Evolutionary conservation across 495 filamentous ascomycete genomes (phyloP).

Genomic region (Bombardia bombarda): DNA sequence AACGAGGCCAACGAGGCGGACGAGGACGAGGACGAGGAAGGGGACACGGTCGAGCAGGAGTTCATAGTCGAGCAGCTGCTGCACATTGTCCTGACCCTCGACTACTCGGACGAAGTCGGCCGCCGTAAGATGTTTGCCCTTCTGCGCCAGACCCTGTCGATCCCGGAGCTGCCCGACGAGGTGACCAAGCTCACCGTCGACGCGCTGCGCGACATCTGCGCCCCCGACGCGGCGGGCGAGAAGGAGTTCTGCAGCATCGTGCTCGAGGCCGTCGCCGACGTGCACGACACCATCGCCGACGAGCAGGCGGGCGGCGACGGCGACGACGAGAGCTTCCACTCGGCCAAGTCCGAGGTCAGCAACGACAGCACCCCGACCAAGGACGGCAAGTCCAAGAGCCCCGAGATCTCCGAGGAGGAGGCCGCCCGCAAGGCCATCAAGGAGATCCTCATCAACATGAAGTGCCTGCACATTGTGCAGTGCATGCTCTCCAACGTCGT

Average conservation of each 20-base stretch:
- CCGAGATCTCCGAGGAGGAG: constrained; percentile 59
- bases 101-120: constrained; percentile 93
- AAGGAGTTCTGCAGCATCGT: constrained; percentile 90
- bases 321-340: constrained; percentile 85
- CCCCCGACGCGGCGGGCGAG: constrained; percentile 69
- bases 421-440: constrained; percentile 72
- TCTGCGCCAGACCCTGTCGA: constrained; percentile 72
- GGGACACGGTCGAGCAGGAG: constrained; percentile 26
- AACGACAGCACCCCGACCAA: constrained; percentile 50
- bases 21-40: constrained; percentile 27
- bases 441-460: constrained; percentile 95
- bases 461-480: constrained; percentile 93
- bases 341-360: constrained; percentile 76
- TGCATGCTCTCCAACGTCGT: constrained; percentile 93
- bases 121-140: constrained; percentile 90
- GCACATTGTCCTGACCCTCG: constrained; percentile 81
- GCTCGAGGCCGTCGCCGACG: constrained; percentile 87
- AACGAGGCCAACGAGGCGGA: constrained; percentile 36
- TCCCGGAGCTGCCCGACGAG: constrained; percentile 84
- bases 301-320: constrained; percentile 47
- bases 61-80: constrained; percentile 94
- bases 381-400: constrained; percentile 37
- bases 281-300: constrained; percentile 80
- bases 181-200: constrained; percentile 83
- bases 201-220: constrained; percentile 72